Evolutionary conservation across 1,284 basidiomycete species (phyloP).

Genomic region (Bjerkandera adusta): DNA sequence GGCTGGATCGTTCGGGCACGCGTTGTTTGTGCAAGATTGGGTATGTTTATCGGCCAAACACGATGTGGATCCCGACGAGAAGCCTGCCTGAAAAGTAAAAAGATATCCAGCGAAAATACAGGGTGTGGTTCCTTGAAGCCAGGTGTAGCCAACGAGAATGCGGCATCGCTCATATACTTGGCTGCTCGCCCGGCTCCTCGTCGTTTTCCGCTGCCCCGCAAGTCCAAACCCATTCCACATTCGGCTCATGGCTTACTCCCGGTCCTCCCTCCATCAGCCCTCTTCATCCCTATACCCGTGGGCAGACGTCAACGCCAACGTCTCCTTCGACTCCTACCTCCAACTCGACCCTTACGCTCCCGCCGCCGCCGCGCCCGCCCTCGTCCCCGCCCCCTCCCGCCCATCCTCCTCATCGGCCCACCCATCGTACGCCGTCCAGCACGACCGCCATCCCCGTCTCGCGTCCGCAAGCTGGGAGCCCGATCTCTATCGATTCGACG

Average conservation of each 20-base stretch:
- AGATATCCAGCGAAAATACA: no score
- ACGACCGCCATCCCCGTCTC: background rate
- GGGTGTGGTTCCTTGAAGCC: no score
- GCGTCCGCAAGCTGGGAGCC: slow-evolving; percentile 10
- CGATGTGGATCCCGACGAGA: no score
- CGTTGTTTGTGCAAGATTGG: no score
- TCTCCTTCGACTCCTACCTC: slow-evolving; percentile 3
- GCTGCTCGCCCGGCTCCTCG: no score
- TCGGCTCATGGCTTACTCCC: slow-evolving; percentile 1
- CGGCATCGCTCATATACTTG: no score
- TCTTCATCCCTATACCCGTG: background rate
- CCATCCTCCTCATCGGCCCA: slow-evolving; percentile 6
- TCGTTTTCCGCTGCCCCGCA: no score
- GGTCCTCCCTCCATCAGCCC: no score
- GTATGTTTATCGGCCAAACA: no score
- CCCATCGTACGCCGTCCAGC: slow-evolving; percentile 3
- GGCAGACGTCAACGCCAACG: slow-evolving; percentile 1
- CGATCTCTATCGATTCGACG: slow-evolving; percentile 13
- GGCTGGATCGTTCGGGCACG: no score
- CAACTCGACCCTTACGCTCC: slow-evolving; percentile 2
- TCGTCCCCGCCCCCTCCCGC: slow-evolving; percentile 3
- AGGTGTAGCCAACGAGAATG: no score
- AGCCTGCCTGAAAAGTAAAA: no score
- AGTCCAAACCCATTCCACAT: background rate
- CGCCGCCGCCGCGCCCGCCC: background rate